These are phyloP conservation scores for Tilletia setariae DNA, from an alignment of 1,284 basidiomycete genomes.

Conservation along the genomic window DNA sequence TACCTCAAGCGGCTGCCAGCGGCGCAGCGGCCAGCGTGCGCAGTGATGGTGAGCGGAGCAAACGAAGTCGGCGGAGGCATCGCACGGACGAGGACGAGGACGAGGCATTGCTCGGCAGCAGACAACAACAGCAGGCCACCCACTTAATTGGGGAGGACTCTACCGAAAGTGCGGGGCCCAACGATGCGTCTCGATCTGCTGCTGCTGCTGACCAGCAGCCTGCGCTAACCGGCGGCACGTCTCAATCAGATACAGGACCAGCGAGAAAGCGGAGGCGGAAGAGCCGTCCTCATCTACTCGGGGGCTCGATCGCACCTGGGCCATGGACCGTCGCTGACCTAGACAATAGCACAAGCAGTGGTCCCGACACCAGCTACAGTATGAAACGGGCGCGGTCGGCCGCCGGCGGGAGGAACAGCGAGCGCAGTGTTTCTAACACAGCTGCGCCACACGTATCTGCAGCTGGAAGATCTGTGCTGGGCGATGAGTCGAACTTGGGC, in stretches of 20 bases:
- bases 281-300: background rate
- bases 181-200: background rate
- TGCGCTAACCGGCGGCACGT: too few relatives aligned
- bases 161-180: too few relatives aligned
- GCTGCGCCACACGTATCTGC: background rate
- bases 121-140: background rate
- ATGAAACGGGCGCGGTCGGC: background rate
- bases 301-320: background rate
- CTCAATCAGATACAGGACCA: background rate
- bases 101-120: background rate
- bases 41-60: background rate
- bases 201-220: background rate
- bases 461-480: background rate
- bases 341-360: background rate
- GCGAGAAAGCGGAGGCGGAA: slow-evolving; percentile 3
- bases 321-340: slow-evolving; percentile 1
- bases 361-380: background rate
- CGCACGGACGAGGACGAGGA: background rate
- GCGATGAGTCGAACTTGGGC: background rate
- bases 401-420: background rate
- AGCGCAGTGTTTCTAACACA: background rate
- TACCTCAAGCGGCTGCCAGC: too few relatives aligned
- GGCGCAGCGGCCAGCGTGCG: background rate
- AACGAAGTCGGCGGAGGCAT: slow-evolving; percentile 1
- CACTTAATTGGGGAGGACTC: background rate